Base-by-base conservation (phyloP, 192 early-diverging fungal species). In the Coemansia sp. region DNA sequence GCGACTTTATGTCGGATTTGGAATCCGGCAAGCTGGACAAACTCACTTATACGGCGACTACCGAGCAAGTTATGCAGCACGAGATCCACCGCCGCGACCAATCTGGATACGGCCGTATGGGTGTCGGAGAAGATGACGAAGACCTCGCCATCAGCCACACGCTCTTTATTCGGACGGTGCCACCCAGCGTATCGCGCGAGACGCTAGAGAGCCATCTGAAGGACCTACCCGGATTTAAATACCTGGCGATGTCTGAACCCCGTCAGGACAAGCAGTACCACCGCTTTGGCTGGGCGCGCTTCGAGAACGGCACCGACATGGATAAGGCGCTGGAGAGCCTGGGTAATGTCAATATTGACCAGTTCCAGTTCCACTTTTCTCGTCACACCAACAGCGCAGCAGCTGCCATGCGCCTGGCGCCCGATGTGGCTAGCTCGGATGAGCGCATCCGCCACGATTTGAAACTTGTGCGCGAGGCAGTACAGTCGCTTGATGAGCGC, bases 241-340 rank as follows among this genome's bases (percentile, higher is more conserved):
- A 91, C 76, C 78, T 97, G 34, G 89, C 91, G 11, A 74, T 98
- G 6, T 92, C 92, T 13, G 95, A 96, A 64, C 95, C 97, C 3
- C 87, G 87, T 20, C 87, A 92, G 34, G 84, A 87, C 69, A 92
- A 93, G 74, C 89, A 93, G 65, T 91, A 91, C 76, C 87, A 91
- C 73, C 90, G 97, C 15, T 85, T 95, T 64, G 97, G 94, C 11
- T 98, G 97, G 97, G 89, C 94, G 66, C 86, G 89, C 22, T 97
- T 98, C 68, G 86, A 90, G 55, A 82, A 91, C 29, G 93, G 89
- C 20, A 91, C 92, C n/a, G 90, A 97, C 69, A 85, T 97, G 75
- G 86, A 89, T 12, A 81, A 75, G 44, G 90, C 91, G 20, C 71
- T 88, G 68, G 83, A 87, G 22, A 73, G 78, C 39, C 75, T 93